Conservation (phyloP, 306 rosid genomes). For the Ochetophila trinervis region DNA sequence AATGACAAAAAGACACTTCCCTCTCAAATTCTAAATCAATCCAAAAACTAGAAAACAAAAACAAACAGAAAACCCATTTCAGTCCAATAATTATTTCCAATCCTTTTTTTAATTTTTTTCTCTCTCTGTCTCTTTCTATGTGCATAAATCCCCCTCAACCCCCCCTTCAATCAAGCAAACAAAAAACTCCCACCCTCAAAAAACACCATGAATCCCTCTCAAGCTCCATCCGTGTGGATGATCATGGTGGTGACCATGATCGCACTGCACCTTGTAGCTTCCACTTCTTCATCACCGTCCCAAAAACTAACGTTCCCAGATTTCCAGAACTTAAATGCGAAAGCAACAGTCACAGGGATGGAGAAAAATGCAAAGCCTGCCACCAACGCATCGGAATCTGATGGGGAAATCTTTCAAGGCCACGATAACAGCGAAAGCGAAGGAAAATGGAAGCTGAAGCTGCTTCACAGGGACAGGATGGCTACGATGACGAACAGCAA, state of each 20-base stretch:
- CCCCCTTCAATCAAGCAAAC: neutral
- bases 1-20: neutral
- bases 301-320: slow-evolving; percentile 21
- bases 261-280: neutral
- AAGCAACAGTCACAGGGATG: slow-evolving; percentile 19
- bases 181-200: neutral
- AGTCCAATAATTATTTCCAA: neutral
- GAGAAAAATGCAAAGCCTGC: neutral
- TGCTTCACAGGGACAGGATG: slow-evolving; percentile 68
- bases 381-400: neutral
- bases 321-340: slow-evolving; percentile 34
- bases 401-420: neutral
- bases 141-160: slow-evolving; percentile 14
- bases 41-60: slow-evolving; percentile 10
- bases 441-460: slow-evolving; percentile 44
- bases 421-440: neutral
- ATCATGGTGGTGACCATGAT: neutral
- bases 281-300: slow-evolving; percentile 15
- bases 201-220: neutral
- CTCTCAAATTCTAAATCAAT: neutral
- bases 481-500: slow-evolving; percentile 6
- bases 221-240: neutral
- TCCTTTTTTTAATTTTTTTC: neutral
- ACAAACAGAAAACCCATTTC: slow-evolving; percentile 9
- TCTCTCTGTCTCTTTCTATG: neutral